A percentile compares a stretch with the other conserved stretches of the same genome.
Evolutionary conservation across 2,329 filamentous ascomycete genomes (phyloP).

Genomic region (Helminthosporium solani): DNA sequence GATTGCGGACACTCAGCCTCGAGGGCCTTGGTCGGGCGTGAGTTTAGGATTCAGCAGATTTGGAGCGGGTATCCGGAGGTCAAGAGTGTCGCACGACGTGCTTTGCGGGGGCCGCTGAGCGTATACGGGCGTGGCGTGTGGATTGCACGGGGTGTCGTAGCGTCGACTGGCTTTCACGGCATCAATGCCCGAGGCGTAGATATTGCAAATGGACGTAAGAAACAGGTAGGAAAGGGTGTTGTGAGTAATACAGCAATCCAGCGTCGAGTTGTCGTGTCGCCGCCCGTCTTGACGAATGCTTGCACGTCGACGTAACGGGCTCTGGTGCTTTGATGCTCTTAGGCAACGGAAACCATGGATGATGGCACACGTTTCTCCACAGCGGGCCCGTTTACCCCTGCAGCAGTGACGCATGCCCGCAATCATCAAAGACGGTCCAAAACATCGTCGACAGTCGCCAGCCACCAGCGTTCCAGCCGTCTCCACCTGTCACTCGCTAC

Average conservation of each 20-base stretch:
- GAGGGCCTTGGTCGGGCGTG: conserved; percentile 1
- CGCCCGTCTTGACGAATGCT: no score
- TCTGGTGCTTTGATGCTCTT: no score
- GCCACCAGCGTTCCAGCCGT: no score
- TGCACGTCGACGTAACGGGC: no score
- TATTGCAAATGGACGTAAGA: not conserved
- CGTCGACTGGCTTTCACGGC: not conserved
- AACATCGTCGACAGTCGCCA: no score
- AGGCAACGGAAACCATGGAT: no score
- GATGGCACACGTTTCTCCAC: no score
- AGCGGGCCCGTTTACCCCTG: no score
- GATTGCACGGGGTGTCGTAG: conserved; percentile 1
- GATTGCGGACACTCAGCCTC: not conserved
- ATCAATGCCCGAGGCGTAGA: not conserved
- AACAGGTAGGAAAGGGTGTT: not conserved
- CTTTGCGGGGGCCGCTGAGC: not conserved
- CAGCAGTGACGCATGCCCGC: no score
- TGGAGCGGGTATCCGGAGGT: conserved; percentile 2
- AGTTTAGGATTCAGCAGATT: conserved; percentile 2
- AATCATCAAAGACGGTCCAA: no score
- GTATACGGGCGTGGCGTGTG: not conserved
- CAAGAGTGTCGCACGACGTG: not conserved
- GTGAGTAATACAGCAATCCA: not conserved
- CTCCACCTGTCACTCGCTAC: no score
- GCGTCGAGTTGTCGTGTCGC: no score